Conservation (phyloP, 768 basidiomycete species). For the Mycena haematopus region DNA sequence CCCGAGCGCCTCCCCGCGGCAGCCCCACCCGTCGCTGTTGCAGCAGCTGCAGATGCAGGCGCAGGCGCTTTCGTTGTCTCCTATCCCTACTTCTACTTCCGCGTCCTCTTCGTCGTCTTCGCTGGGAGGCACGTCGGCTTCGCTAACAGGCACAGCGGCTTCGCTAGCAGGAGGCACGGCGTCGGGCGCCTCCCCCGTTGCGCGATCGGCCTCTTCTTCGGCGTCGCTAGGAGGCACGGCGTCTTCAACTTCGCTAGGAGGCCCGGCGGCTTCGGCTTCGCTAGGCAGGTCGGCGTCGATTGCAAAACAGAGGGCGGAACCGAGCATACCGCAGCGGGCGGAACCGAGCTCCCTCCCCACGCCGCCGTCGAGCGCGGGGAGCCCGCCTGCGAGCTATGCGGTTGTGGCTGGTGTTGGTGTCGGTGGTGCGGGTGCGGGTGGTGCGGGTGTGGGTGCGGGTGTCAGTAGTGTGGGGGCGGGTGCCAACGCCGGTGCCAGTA, state of each 20-base stretch:
- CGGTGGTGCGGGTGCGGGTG: too few species aligned
- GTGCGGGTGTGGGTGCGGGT: neutral
- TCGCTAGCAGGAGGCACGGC: too few species aligned
- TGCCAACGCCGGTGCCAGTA: too few species aligned
- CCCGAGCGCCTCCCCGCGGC: neutral
- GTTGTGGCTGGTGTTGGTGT: neutral
- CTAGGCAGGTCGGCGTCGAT: too few species aligned
- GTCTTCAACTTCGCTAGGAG: neutral
- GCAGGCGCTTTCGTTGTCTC: neutral
- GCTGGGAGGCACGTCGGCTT: neutral
- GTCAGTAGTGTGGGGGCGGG: too few species aligned
- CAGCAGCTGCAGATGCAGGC: conserved; percentile 3
- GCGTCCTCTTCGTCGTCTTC: neutral
- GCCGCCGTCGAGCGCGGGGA: conserved; percentile 4
- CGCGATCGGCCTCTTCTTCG: neutral
- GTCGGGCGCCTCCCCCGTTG: too few species aligned
- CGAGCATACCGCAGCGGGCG: neutral
- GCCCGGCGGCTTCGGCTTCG: too few species aligned
- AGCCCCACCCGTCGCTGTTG: neutral
- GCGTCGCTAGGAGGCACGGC: neutral
- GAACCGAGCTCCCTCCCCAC: too few species aligned
- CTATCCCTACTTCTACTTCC: too few species aligned
- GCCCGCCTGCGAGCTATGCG: conserved; percentile 5
- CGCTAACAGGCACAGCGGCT: too few species aligned
- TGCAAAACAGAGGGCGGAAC: neutral